Percentiles rank a stretch among this genome's conserved stretches.
Conservation (phyloP, 805 yeast genomes). For the Hemisphaericaspora nanyangensis region DNA sequence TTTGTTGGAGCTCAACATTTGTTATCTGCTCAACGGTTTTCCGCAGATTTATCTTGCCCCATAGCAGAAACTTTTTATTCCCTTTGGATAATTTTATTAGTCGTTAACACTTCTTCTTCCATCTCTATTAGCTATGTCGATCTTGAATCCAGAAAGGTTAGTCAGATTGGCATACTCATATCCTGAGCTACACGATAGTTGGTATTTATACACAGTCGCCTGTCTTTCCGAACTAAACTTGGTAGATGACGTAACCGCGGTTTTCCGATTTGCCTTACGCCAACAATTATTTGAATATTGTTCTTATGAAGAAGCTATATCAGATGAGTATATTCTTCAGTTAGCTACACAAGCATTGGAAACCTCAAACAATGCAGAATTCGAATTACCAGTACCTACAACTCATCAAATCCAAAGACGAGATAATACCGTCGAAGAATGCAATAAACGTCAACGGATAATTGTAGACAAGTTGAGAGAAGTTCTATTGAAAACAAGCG, state of each 20-base stretch:
- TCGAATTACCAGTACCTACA: constrained; percentile 12
- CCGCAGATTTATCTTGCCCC: too few relatives aligned
- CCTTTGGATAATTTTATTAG: too few relatives aligned
- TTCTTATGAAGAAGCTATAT: constrained; percentile 18
- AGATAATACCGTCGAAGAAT: not conserved
- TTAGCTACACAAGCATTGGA: constrained; percentile 29
- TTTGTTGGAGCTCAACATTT: too few relatives aligned
- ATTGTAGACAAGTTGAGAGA: constrained; percentile 59
- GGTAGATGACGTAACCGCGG: constrained; percentile 68
- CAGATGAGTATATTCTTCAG: constrained; percentile 22
- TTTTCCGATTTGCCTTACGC: constrained; percentile 60
- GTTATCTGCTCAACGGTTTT: too few relatives aligned
- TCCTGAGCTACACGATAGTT: constrained; percentile 48
- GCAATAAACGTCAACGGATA: constrained; percentile 20
- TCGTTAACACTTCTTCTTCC: too few relatives aligned
- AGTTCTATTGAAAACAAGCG: constrained; percentile 68
- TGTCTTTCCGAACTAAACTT: constrained; percentile 72
- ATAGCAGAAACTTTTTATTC: too few relatives aligned
- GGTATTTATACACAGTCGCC: constrained; percentile 77
- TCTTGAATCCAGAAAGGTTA: constrained; percentile 48
- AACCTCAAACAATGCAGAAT: not conserved
- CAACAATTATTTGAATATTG: constrained; percentile 30
- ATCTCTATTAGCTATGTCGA: not conserved
- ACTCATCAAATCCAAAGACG: constrained; percentile 16
- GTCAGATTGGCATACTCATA: constrained; percentile 42